Conservation (phyloP, 768 basidiomycete genomes). For the Candolleomyces eurysporus region DNA sequence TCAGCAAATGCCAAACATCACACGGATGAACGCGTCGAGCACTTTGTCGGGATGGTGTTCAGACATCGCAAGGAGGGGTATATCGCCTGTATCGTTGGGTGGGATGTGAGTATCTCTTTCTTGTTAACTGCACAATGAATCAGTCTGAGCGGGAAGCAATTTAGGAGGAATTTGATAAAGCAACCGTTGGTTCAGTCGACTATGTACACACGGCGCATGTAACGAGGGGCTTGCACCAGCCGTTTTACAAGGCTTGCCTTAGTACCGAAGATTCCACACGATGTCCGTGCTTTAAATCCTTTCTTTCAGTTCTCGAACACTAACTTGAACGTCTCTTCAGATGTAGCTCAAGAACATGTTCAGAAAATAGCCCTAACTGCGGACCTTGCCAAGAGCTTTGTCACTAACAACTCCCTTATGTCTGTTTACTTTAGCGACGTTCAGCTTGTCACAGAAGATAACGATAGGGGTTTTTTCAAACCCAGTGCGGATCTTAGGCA, state of each 20-base stretch:
- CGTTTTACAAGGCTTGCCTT: conserved; percentile 44
- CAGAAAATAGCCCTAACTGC: conserved; percentile 11
- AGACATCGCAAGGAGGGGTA: conserved; percentile 38
- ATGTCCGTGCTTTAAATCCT: conserved; percentile 34
- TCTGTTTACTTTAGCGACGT: conserved; percentile 15
- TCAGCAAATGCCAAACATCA: background rate
- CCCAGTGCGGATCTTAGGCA: conserved; percentile 41
- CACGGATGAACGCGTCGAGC: conserved; percentile 23
- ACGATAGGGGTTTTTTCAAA: conserved; percentile 22
- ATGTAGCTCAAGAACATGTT: conserved; percentile 37
- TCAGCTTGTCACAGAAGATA: conserved; percentile 7
- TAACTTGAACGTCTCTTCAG: conserved; percentile 11
- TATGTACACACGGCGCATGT: too few species aligned
- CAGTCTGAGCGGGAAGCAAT: background rate
- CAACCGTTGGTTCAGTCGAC: background rate
- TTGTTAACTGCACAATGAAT: background rate
- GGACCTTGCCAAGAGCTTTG: conserved; percentile 5
- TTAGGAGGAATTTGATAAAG: background rate
- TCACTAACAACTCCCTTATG: conserved; percentile 4
- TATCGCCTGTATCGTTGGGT: conserved; percentile 43
- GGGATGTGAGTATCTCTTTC: conserved; percentile 39
- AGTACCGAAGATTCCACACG: conserved; percentile 22
- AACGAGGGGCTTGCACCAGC: conserved; percentile 29
- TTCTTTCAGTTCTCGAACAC: background rate
- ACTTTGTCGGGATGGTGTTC: conserved; percentile 52